Evolutionary conservation across 257 asterid genomes (phyloP), one percentile per base, ranked within the genome.

Genomic region (Solanum tarapatanum): DNA sequence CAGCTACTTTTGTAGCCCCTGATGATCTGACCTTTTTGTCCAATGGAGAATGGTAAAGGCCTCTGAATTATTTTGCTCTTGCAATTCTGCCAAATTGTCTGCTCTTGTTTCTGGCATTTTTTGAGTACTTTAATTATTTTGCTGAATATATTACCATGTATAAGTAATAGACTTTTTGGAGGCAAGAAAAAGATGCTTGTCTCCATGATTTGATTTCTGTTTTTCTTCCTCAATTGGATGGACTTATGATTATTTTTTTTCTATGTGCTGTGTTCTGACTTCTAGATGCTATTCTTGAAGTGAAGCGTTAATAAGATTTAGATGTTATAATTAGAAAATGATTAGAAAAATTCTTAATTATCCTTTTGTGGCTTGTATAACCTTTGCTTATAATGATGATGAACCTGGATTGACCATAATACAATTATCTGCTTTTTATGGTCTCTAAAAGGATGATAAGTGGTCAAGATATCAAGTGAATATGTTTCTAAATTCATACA

Each of bases 1-100:
- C 99, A 12, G 48, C 93, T 2, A 96, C 99, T 74, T 96, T 95
- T 69, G 14, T 94, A 72, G 86, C 99, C 79, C 99, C 99, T 62
- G 82, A 91, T 89, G 94, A 91, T 80, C 86, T 84, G 87, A 92
- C 94, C 74, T 96, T 97, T 91, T 98, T 97, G 86, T 96, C 99
- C 73, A 97, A 96, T 83, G 99, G 99, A 8, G 99, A 97, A 93
- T 97, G 99, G 99, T 97, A 91, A 91, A 96, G 45, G 69, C 85
- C 39, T 76, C 88, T 83, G 9, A 48, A 55, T 39, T 70, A 14
- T 69, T 48, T 64, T 24, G 30, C 84, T 79, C 79, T 70, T 51
- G 60, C 51, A 19, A 19, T 73, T 73, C 17, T 45, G 48, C 45
- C 66, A 85, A 45, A 39, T 85, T 68, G 32, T 28, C 45, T 68